A percentile compares a stretch with the other conserved stretches of the same genome.
These are phyloP conservation scores for Eragrostis nindensis DNA, from an alignment of 176 grass and related monocot species.

Conservation along the genomic window DNA sequence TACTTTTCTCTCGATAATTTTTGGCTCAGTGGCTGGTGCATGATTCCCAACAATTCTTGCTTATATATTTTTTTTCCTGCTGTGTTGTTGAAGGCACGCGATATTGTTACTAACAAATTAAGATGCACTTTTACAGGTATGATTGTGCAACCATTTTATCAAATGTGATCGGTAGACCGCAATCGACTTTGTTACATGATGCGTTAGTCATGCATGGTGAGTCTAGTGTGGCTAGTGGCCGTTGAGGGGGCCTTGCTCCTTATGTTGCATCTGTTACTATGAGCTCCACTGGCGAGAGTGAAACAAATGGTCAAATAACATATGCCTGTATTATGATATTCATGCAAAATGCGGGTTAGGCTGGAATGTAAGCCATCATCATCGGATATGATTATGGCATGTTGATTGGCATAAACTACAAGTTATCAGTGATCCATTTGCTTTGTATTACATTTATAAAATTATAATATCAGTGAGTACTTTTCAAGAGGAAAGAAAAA, in stretches of 20 bases:
- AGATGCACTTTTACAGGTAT: background rate
- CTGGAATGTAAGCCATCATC: background rate
- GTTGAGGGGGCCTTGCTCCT: background rate
- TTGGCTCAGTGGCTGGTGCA: background rate
- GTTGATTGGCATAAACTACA: background rate
- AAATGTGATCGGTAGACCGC: background rate
- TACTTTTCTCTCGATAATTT: background rate
- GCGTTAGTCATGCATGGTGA: constrained; percentile 5
- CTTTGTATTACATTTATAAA: background rate
- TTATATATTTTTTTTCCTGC: background rate
- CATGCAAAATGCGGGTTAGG: background rate
- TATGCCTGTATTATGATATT: background rate
- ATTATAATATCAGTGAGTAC: background rate
- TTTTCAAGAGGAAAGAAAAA: background rate
- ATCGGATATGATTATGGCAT: background rate
- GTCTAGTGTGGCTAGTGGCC: background rate
- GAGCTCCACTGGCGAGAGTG: background rate
- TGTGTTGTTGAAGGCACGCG: background rate
- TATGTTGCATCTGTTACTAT: background rate
- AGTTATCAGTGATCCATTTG: background rate
- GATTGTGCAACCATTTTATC: background rate
- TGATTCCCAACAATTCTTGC: background rate
- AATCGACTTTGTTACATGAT: background rate
- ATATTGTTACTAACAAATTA: background rate
- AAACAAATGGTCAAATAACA: background rate